Evolutionary conservation across 495 filamentous ascomycete species (phyloP), one percentile per base, ranked within the genome.

Genomic region (Thermothielavioides terrestris): DNA sequence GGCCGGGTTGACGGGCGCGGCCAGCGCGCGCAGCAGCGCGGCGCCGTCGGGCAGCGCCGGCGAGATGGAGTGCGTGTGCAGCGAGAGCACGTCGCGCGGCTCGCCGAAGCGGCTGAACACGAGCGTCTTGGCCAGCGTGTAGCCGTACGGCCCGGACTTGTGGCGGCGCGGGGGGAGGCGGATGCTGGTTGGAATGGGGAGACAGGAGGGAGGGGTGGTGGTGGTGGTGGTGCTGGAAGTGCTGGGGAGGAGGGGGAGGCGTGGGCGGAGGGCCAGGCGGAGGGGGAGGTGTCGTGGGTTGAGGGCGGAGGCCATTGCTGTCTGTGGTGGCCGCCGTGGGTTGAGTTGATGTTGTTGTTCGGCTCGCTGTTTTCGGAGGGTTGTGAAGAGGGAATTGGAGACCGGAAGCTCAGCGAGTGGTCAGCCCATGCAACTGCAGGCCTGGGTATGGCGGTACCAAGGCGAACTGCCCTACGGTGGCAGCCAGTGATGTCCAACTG

Each of bases 61-160:
- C 0, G 85, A 82, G 65, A 92, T 85, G 46, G 86, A 89, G 72
- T 91, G 80, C 4, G 76, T 83, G 74, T 94, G 88, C 6, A 94
- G 76, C 22, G 71, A 76, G 28, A 98, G 73, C 4, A 91, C 88
- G 66, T 89, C 83, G 46, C 77, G 73, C 0, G 92, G 92, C 57
- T 90, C 86, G 64, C 94, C 92, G 63, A 91, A 84, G 59, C 83
- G 76, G 39, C 80, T 79, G 65, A 94, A 95, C 5, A 89, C 79
- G 42, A 99, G 81, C 0, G 89, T 79, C 73, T 95, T 94, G 49
- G 94, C 83, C 69, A 97, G 92, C n/a, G 85, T 91, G 70, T 97
- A 97, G 53, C 94, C 94, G 64, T 95, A 97, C 23, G 77, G 75
- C 18, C 85, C 73, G 40, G 73, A 75, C 35, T 67, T 68, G 63